These are phyloP conservation scores for Pseudonitzschia multistriata DNA, from an alignment of 108 stramenopile genomes.

Conservation along the genomic window DNA sequence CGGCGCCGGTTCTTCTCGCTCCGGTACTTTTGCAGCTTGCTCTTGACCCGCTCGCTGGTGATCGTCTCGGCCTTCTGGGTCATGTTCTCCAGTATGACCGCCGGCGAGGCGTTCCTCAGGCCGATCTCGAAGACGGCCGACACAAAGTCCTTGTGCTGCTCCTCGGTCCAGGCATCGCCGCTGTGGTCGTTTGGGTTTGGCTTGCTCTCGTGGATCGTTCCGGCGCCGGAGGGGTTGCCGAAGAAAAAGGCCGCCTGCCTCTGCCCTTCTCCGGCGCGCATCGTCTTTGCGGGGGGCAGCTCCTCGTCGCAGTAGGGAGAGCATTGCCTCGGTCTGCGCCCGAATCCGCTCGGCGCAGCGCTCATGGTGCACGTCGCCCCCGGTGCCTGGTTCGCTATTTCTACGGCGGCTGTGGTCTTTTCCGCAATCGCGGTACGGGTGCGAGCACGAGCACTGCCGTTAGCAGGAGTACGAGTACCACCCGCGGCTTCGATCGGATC, in stretches of 20 bases:
- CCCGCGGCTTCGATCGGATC: too few species aligned
- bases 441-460: too few species aligned
- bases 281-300: too few species aligned
- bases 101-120: slow-evolving; percentile 46
- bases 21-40: slow-evolving; percentile 58
- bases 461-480: too few species aligned
- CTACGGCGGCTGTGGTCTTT: too few species aligned
- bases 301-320: too few species aligned
- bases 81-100: slow-evolving; percentile 55
- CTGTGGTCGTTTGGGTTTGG: not conserved
- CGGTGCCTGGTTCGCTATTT: too few species aligned
- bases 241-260: not conserved
- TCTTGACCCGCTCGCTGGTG: slow-evolving; percentile 54
- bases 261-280: not conserved
- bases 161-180: slow-evolving; percentile 32
- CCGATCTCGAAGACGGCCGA: slow-evolving; percentile 48
- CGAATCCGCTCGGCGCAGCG: too few species aligned
- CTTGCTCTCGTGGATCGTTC: not conserved
- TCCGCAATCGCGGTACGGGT: too few species aligned
- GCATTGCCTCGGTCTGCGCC: too few species aligned
- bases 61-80: slow-evolving; percentile 20
- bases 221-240: too few species aligned
- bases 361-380: too few species aligned
- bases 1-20: slow-evolving; percentile 34
- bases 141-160: slow-evolving; percentile 45